Evolutionary conservation across 2,329 filamentous ascomycete species (phyloP).

Genomic region (Madurella mycetomatis): DNA sequence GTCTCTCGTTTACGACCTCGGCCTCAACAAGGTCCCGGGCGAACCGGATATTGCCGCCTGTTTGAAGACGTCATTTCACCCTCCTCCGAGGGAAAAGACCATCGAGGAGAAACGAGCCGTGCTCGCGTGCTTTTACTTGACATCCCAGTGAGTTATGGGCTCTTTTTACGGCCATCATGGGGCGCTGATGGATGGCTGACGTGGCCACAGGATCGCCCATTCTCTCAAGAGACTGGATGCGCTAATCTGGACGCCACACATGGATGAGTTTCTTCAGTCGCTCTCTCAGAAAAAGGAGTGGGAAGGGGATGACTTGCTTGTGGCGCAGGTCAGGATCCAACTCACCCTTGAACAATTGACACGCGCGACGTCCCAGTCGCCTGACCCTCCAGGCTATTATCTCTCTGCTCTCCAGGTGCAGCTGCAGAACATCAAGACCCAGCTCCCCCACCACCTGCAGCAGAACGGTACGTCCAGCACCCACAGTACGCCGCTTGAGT

Average conservation of each 20-base stretch:
- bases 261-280: constrained; percentile 52
- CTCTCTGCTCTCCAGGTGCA: constrained; percentile 26
- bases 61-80: constrained; percentile 27
- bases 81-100: constrained; percentile 34
- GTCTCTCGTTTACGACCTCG: constrained; percentile 43
- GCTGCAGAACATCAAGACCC: constrained; percentile 24
- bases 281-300: constrained; percentile 44
- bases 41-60: constrained; percentile 34
- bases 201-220: constrained; percentile 22
- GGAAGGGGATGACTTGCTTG: constrained; percentile 47
- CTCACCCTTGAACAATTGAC: constrained; percentile 35
- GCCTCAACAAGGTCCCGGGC: constrained; percentile 37
- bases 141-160: constrained; percentile 31
- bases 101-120: constrained; percentile 48
- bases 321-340: constrained; percentile 38
- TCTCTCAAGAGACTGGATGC: constrained; percentile 44
- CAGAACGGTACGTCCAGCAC: constrained; percentile 22
- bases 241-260: constrained; percentile 53
- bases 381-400: constrained; percentile 26
- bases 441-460: constrained; percentile 23
- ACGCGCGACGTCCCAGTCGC: constrained; percentile 22
- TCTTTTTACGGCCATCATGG: neutral
- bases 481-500: neutral
- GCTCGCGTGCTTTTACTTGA: constrained; percentile 44
- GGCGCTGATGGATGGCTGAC: neutral